phyloP scores from a whole-genome alignment of 345 rosid species.

The Brassica napus region DNA sequence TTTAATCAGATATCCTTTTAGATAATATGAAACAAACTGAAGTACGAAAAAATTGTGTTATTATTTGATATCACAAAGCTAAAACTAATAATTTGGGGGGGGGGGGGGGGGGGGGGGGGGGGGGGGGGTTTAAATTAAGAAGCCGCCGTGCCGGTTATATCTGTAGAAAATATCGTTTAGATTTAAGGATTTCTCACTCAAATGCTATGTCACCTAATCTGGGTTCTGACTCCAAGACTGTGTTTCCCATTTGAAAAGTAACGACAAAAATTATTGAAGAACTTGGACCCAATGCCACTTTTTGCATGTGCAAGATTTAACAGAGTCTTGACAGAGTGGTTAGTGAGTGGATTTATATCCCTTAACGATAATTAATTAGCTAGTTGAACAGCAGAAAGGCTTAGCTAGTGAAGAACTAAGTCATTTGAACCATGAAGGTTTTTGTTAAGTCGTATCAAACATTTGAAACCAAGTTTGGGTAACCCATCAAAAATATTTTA shows the following conservation, averaged over 20 bases:
- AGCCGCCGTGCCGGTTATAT: neutral
- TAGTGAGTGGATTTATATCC: neutral
- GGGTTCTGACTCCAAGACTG: conserved; percentile 10
- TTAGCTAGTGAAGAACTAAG: neutral
- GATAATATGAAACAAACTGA: neutral
- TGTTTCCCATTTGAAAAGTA: conserved; percentile 14
- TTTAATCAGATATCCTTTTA: neutral
- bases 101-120: too few relatives aligned
- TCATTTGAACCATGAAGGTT: neutral
- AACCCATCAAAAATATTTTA: neutral
- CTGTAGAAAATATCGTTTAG: neutral
- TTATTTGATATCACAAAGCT: neutral
- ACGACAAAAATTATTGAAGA: conserved; percentile 29
- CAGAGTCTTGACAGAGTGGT: neutral
- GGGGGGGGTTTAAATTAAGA: neutral
- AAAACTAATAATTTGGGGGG: neutral
- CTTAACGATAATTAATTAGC: neutral
- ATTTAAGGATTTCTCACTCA: conserved; percentile 3
- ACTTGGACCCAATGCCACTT: conserved; percentile 29
- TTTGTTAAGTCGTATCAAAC: neutral
- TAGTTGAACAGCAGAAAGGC: conserved; percentile 7
- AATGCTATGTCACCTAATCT: conserved; percentile 21
- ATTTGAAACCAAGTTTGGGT: neutral
- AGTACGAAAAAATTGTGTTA: neutral
- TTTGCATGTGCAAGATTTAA: conserved; percentile 31